phyloP scores from a whole-genome alignment of 1,139 yeast species.

The Taphrina communis region DNA sequence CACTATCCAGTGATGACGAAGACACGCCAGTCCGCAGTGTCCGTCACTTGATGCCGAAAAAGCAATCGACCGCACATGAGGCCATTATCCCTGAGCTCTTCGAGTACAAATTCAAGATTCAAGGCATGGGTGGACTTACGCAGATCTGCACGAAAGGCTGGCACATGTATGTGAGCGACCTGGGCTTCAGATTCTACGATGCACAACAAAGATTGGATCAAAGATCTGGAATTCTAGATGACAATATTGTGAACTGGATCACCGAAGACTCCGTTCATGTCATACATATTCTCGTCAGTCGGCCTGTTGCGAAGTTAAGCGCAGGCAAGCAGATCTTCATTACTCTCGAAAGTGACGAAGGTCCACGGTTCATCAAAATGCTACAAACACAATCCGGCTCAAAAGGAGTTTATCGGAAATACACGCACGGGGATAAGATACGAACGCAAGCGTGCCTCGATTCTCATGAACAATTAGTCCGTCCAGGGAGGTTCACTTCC shows the following conservation, averaged over 20 bases:
- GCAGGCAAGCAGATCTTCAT: conserved; percentile 1
- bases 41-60: background rate
- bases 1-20: conserved; percentile 2
- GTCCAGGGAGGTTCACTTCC: background rate
- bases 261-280: conserved; percentile 2
- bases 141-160: conserved; percentile 1
- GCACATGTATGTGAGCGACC: conserved; percentile 3
- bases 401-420: background rate
- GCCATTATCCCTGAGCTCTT: background rate
- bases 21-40: background rate
- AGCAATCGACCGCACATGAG: background rate
- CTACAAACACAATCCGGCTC: background rate
- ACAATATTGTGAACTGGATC: conserved; percentile 6
- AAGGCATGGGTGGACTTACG: conserved; percentile 1
- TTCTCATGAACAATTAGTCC: background rate
- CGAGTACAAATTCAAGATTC: background rate
- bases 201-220: background rate
- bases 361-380: conserved; percentile 9
- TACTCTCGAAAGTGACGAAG: conserved; percentile 8
- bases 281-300: background rate
- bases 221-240: background rate
- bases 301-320: background rate
- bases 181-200: conserved; percentile 9
- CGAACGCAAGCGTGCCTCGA: background rate
- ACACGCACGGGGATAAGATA: background rate